Base-by-base conservation (phyloP, 805 yeast species). In the Metschnikowia borealis region DNA sequence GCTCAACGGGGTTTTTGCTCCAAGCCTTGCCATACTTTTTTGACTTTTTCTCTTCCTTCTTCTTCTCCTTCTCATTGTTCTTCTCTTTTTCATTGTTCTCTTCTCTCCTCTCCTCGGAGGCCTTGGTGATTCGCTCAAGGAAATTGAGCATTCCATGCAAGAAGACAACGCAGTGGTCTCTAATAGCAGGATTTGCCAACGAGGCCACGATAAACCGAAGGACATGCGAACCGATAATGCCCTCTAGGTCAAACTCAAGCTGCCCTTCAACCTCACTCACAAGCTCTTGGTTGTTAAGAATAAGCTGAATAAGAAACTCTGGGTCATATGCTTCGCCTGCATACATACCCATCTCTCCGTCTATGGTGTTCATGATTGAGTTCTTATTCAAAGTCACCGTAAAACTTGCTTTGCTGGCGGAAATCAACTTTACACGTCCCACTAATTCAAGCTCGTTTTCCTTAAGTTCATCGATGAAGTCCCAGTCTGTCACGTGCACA, bases 231-330 rank as follows among this genome's bases (percentile, higher is more conserved):
- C 83, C 87, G 4, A 84, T 70, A 26, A 88, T 65, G 42, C 73
- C 76, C 56, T 76, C 79, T 40, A 86, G 65, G 52, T 86, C 81
- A 47, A 84, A 74, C 14, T 62, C 65, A 43, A 67, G 45, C 21
- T 49, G 66, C 4, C 49, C 54, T 3, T 54, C 57, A 15, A 55
- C 58, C 5, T 54, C 62, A 26, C 62, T 65, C 38, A 86, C 75
- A 32, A 87, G 68, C 53, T 86, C 91, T 4, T 81, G 83, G 57
- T 83, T 86, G 62, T 83, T 85, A 35, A 85, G 62, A 4, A 84
- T 66, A 52, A 84, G 61, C 48, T 85, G 69, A 53, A 88, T 63
- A 35, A 90, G 58, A 59, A 90, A 88, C 60, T 85, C 83, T n/a
- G 83, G 77, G 61, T 89, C 92, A 64, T 90, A 87, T 6, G 69